Evolutionary conservation across 805 yeast genomes (phyloP), one percentile per base, ranked within the genome.

Genomic region (Wickerhamiella cacticola): DNA sequence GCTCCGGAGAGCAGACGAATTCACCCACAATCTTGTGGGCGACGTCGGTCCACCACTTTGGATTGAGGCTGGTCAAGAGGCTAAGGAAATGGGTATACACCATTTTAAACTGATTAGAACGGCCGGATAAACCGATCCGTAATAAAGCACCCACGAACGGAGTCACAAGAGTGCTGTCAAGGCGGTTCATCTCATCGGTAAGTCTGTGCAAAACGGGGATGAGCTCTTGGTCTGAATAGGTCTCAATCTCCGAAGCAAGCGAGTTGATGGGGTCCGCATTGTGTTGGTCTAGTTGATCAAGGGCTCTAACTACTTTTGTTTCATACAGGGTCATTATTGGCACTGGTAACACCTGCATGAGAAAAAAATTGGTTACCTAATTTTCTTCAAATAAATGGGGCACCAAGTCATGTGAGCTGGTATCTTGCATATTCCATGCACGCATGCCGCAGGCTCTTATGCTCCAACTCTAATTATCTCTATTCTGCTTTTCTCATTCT

Each of bases 31-130:
- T 63, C 50, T 75, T 73, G 51, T 71, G 68, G 18, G 83, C 78
- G n/a, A 89, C 84, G 50, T 84, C 94, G 53, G 76, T 74, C 76
- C 92, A 79, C 84, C 94, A 89, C 62, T 79, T 84, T 6, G 97
- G 97, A 51, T 80, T 71, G 41, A 89, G 82, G 3, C 94, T 81
- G 33, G 88, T 83, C 46, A 89, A 70, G 23, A 88, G 83, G 40
- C 78, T 72, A 41, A 85, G 66, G 62, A 92, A 92, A 39, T 77
- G 79, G 41, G 80, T 72, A 63, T 82, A 87, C 41, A 70, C 66
- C 43, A 69, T 67, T 22, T 75, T 64, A 55, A 79, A 74, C 13
- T 57, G 53, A 8, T 59, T 55, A 5, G 72, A 68, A 28, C 71
- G 55, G 19, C 64, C 67, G 58, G 79, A 69, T 92, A 94, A 85